Evolutionary conservation across 2,329 filamentous ascomycete genomes (phyloP).

Genomic region (Colletotrichum abscissum): DNA sequence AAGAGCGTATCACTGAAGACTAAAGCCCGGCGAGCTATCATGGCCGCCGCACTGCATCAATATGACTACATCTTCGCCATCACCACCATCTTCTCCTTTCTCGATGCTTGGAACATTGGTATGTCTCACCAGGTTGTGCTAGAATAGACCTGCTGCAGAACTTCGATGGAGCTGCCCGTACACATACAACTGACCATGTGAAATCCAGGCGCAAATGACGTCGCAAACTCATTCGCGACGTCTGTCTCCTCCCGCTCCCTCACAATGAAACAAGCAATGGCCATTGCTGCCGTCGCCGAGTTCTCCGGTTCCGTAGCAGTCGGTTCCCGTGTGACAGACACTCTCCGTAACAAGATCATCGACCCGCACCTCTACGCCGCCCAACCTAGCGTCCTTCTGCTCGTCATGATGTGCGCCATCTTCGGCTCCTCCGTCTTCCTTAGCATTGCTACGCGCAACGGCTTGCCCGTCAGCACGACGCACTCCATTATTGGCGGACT

Average conservation of each 20-base stretch:
- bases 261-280: constrained; percentile 59
- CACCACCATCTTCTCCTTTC: constrained; percentile 72
- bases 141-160: neutral
- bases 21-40: constrained; percentile 32
- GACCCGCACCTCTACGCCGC: constrained; percentile 54
- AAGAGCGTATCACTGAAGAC: neutral
- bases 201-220: constrained; percentile 58
- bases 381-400: constrained; percentile 59
- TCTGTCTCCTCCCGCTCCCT: constrained; percentile 58
- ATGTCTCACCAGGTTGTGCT: constrained; percentile 68
- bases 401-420: constrained; percentile 66
- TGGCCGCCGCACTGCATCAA: constrained; percentile 56
- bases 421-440: constrained; percentile 63
- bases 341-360: constrained; percentile 60
- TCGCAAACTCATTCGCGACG: constrained; percentile 60
- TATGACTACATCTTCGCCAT: constrained; percentile 74
- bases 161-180: constrained; percentile 68
- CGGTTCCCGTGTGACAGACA: constrained; percentile 52
- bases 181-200: constrained; percentile 39
- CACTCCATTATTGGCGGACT: constrained; percentile 60
- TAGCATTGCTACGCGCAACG: constrained; percentile 61
- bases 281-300: constrained; percentile 55
- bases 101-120: constrained; percentile 76
- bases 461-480: constrained; percentile 65
- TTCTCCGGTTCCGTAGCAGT: constrained; percentile 56